Percentiles rank a stretch among this genome's conserved stretches.
phyloP scores from a whole-genome alignment of 805 yeast species.

The Ogataea saltuana region DNA sequence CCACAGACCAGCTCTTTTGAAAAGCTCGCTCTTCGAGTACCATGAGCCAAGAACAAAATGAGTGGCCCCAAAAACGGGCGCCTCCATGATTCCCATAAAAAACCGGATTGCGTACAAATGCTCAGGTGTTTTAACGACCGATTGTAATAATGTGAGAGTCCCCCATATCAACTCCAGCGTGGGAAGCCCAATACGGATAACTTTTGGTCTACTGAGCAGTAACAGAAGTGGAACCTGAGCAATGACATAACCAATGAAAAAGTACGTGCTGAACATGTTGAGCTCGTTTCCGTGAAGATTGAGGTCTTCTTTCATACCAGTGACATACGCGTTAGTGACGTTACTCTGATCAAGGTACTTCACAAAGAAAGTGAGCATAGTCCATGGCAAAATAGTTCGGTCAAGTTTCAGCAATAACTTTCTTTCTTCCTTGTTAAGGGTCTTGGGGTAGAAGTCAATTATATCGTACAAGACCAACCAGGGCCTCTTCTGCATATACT shows the following conservation, averaged over 20 bases:
- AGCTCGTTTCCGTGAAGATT: constrained; percentile 26
- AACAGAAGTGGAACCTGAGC: constrained; percentile 51
- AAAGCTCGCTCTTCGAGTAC: constrained; percentile 7
- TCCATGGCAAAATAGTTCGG: constrained; percentile 3
- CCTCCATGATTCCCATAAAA: constrained; percentile 58
- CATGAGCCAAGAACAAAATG: constrained; percentile 7
- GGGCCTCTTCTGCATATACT: constrained; percentile 6
- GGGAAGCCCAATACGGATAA: constrained; percentile 2
- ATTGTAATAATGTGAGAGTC: constrained; percentile 1
- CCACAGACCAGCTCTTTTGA: constrained; percentile 9
- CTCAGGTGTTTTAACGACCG: constrained; percentile 37
- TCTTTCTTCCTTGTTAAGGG: constrained; percentile 6
- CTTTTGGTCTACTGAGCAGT: constrained; percentile 2
- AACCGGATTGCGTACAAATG: constrained; percentile 59
- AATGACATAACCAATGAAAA: constrained; percentile 51
- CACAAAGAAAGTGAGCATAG: constrained; percentile 5
- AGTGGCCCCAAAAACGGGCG: constrained; percentile 7
- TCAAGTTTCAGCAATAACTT: constrained; percentile 9
- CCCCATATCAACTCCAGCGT: constrained; percentile 3
- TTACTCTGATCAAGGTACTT: constrained; percentile 61
- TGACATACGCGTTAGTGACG: constrained; percentile 57
- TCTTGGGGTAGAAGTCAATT: constrained; percentile 6
- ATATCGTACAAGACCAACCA: constrained; percentile 7
- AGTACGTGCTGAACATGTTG: constrained; percentile 25
- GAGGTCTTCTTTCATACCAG: constrained; percentile 59